Percentiles rank a stretch among this genome's conserved stretches.
These are phyloP conservation scores for Apium graveolens DNA, from an alignment of 129 eudicot genomes.

Conservation along the genomic window DNA sequence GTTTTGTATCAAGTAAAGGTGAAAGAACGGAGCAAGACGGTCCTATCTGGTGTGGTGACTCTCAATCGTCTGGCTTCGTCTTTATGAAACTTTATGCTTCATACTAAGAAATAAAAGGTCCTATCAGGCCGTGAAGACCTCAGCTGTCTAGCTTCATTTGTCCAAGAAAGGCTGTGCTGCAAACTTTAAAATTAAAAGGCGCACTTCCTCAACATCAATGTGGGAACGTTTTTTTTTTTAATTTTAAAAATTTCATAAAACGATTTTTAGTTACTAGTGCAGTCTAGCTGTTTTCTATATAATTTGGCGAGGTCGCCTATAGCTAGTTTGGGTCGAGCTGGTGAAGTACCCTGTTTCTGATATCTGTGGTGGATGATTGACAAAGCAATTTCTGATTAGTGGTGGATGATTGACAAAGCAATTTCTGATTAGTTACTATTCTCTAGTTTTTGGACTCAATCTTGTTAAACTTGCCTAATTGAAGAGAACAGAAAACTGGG, in stretches of 20 bases:
- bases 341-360: too few species aligned
- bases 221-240: neutral
- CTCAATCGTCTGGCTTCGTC: slow-evolving; percentile 47
- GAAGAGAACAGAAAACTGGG: too few species aligned
- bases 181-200: neutral
- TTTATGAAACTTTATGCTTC: slow-evolving; percentile 29
- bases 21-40: slow-evolving; percentile 69
- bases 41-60: slow-evolving; percentile 73
- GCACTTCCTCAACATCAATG: neutral
- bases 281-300: neutral
- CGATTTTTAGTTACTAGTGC: neutral
- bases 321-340: neutral
- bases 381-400: neutral
- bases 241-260: neutral
- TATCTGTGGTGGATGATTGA: neutral
- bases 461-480: neutral
- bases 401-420: neutral
- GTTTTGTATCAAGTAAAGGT: slow-evolving; percentile 84
- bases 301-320: neutral
- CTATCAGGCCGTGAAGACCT: neutral
- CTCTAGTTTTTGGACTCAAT: neutral
- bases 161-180: neutral
- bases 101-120: neutral
- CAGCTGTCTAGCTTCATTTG: neutral
- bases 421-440: neutral